A percentile compares a stretch with the other conserved stretches of the same genome.
Conservation (phyloP, 345 rosid species). For the Leavenworthia alabamica region DNA sequence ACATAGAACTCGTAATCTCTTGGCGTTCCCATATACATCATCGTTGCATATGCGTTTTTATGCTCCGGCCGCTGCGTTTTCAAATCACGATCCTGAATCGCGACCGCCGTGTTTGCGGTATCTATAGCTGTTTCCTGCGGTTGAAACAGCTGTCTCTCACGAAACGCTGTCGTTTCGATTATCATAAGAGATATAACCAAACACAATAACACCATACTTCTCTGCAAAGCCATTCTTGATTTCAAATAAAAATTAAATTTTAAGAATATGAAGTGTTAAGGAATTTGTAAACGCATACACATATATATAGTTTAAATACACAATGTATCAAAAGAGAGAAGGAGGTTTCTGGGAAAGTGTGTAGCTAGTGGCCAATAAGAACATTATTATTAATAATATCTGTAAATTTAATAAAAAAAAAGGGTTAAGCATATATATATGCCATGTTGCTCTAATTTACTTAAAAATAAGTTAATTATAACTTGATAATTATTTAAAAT, state of each 20-base stretch:
- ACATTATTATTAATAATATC: background rate
- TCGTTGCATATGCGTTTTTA: slow-evolving; percentile 86
- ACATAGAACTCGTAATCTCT: slow-evolving; percentile 97
- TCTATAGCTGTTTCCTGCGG: background rate
- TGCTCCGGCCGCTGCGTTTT: slow-evolving; percentile 36
- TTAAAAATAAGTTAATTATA: background rate
- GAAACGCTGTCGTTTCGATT: slow-evolving; percentile 18
- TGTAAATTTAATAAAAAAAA: background rate
- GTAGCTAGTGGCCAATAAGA: slow-evolving; percentile 15
- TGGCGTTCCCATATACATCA: slow-evolving; percentile 99
- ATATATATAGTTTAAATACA: background rate
- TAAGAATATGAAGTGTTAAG: background rate
- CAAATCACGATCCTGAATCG: slow-evolving; percentile 1
- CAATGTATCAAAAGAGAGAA: slow-evolving; percentile 8
- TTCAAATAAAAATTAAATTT: background rate
- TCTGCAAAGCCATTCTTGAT: slow-evolving; percentile 2
- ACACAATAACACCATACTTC: slow-evolving; percentile 2
- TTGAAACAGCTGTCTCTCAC: slow-evolving; percentile 22
- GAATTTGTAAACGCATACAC: slow-evolving; percentile 4
- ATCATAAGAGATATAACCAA: background rate
- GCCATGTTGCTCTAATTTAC: background rate
- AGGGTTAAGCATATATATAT: background rate
- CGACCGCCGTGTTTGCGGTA: slow-evolving; percentile 1
- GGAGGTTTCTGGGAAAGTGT: slow-evolving; percentile 21
- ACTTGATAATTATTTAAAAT: background rate